Evolutionary conservation across 164 flowering plant genomes (phyloP).

Genomic region (Chimonanthus praecox): DNA sequence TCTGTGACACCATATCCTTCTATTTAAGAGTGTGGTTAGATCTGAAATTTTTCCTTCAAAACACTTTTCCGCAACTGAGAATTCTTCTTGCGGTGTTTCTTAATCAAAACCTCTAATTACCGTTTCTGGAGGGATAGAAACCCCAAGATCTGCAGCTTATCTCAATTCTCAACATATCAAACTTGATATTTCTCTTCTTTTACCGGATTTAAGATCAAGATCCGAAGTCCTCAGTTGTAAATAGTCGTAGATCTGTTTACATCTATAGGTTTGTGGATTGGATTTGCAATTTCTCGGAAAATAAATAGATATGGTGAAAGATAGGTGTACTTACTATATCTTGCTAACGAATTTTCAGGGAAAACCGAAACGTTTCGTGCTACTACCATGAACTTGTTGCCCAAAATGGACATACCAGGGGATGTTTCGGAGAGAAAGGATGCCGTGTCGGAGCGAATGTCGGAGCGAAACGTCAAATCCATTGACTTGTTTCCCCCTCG

Average conservation of each 20-base stretch:
- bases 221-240: no score
- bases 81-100: no score
- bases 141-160: no score
- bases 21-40: not conserved
- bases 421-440: slow-evolving; percentile 1
- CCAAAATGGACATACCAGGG: slow-evolving; percentile 17
- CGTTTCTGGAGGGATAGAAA: no score
- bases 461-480: slow-evolving; percentile 17
- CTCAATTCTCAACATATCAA: no score
- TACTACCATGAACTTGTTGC: slow-evolving; percentile 35
- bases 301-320: not conserved
- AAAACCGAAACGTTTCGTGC: slow-evolving; percentile 9
- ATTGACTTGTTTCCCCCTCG: slow-evolving; percentile 41
- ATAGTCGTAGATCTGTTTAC: not conserved
- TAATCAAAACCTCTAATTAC: no score
- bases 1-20: no score
- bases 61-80: not conserved
- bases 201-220: no score
- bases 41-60: not conserved
- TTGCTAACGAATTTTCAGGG: slow-evolving; percentile 19
- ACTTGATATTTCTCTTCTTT: no score
- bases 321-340: not conserved
- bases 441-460: not conserved
- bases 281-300: not conserved
- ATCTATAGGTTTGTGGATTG: no score